Evolutionary conservation across 2,329 filamentous ascomycete genomes (phyloP), one percentile per base, ranked within the genome.

Genomic region (Penicillium freii): DNA sequence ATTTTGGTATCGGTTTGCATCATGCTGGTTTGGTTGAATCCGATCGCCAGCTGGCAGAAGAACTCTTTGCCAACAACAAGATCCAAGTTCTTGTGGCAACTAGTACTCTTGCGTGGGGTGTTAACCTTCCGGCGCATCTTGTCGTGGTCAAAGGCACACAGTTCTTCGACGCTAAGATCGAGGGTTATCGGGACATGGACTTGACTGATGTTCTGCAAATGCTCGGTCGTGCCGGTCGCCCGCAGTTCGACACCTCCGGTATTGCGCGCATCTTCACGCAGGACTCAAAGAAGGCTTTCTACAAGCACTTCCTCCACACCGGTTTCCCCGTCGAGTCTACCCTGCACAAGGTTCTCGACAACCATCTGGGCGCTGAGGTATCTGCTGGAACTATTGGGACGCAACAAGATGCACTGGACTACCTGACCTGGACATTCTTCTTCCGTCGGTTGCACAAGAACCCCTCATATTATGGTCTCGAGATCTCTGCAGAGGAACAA

Each of bases 371-470:
- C 61, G 94, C 94, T 58, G 94, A 99, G 77, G 87, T 97, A 6
- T 96, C 92, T 0, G 91, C 94, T 0, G 92, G 91, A 65, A 99
- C 94, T 0, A 90, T 99, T 50, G 81, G 88, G 33, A 96, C 92
- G 9, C 97, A 97, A 75, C 94, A 99, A 75, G 94, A 99, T 76
- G 94, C 94, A 0, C 83, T 99, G 4, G 95, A 99, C 75, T 99
- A 99, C 71, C 78, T 99, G 52, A 99, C 94, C 0, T 99, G 95
- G 94, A 99, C 95, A 0, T 99, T 99, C 80, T 99, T 99, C 84
- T 99, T 99, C 83, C 86, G 95, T 3, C 84, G 94, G 11, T 79
- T 99, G 39, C 94, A 99, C 80, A 99, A 99, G 81, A 99, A 99
- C 67, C 94, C 94, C 1, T 96, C 92, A 0, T 99, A 96, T 77